phyloP scores from a whole-genome alignment of 2,329 filamentous ascomycete species.

The Penicillium capsulatum region DNA sequence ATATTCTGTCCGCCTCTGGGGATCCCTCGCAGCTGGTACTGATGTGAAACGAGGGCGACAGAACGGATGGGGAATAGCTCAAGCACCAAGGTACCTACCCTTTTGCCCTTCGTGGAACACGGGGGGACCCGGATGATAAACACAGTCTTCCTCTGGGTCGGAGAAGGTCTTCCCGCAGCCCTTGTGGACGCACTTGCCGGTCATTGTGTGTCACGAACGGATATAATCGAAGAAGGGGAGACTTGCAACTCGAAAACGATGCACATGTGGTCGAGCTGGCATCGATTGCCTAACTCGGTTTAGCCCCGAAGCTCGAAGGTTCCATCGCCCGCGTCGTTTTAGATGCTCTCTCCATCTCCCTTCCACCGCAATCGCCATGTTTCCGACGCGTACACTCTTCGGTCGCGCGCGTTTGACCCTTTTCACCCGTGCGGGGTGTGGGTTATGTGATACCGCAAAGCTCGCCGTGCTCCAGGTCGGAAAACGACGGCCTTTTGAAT shows the following conservation, averaged over 20 bases:
- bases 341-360: background rate
- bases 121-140: conserved; percentile 89
- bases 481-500: conserved; percentile 52
- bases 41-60: too few species aligned
- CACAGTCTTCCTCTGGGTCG: conserved; percentile 75
- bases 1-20: too few species aligned
- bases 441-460: conserved; percentile 60
- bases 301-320: conserved; percentile 41
- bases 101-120: conserved; percentile 98
- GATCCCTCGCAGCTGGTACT: too few species aligned
- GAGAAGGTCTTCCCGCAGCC: conserved; percentile 87
- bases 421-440: conserved; percentile 58
- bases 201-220: conserved; percentile 26
- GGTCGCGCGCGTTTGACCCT: conserved; percentile 50
- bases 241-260: too few species aligned
- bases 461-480: conserved; percentile 51
- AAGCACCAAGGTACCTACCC: conserved; percentile 56
- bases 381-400: conserved; percentile 29
- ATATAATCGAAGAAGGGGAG: background rate
- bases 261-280: background rate
- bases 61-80: conserved; percentile 15
- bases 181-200: conserved; percentile 84
- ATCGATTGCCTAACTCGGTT: conserved; percentile 27
- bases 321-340: conserved; percentile 29
- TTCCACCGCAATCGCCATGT: conserved; percentile 21